Base-by-base conservation (phyloP, 129 eudicot genomes). In the Smallanthus sonchifolius region DNA sequence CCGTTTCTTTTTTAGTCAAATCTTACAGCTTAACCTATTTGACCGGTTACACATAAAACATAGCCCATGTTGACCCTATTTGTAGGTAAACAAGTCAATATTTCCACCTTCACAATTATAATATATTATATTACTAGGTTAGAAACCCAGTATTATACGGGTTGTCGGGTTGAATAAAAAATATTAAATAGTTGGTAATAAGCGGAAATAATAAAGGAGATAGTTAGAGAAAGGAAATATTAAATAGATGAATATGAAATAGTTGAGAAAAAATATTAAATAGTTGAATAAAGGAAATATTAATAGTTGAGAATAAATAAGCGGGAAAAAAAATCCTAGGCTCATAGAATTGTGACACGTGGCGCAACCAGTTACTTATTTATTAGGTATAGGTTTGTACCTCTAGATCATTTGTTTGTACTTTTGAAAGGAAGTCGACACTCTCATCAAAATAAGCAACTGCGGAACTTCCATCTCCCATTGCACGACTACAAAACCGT, bases 361-460 rank as follows among this genome's bases (percentile, higher is more conserved):
- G 30, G 30, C 30, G 30, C 30, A 24, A 24, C 30, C 30, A 24
- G 30, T 24, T 24, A 24, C 30, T 24, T 24, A 24, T 24, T 24
- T 24, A 24, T 24, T 1, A 24, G 30, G 30, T 24, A 24, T 24
- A 24, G 30, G 1, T 43, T 70, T 32, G 39, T 79, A 92, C 98
- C 96, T 89, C 98, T 70, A 81, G 42, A 70, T 92, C 95, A 60
- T 89, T 95, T 32, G 80, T 73, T 47, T 86, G 79, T 74, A 92
- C 85, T 81, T 86, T 84, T 9, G 81, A 80, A 62, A 92, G 89
- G 80, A 89, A 87, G 59, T 67, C 72, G 37, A 89, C 85, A 56
- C 98, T 92, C 81, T 92, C 98, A 36, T 89, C 92, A 78, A 89
- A 92, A 86, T 86, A 90, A 51, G 77, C 65, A 79, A 92, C 83